These are phyloP conservation scores for Huntiella abstrusa DNA, from an alignment of 2,329 filamentous ascomycete genomes.

Conservation along the genomic window DNA sequence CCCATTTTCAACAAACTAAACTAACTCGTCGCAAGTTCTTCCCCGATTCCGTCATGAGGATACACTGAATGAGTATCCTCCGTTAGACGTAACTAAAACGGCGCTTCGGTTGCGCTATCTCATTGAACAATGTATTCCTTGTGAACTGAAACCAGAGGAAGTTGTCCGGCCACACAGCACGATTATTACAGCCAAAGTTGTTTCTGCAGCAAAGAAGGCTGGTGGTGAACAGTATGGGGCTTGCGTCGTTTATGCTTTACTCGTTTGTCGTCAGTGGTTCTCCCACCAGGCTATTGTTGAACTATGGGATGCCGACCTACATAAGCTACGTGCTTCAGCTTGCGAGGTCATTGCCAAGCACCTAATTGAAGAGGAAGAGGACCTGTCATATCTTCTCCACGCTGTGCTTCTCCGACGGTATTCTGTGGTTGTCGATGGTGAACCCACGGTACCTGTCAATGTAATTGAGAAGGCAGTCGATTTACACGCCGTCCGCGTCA, in stretches of 20 bases:
- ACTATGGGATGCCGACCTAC: constrained; percentile 81
- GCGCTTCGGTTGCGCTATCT: constrained; percentile 80
- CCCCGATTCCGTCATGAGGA: constrained; percentile 36
- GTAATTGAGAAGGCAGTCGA: constrained; percentile 89
- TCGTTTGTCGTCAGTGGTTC: constrained; percentile 58
- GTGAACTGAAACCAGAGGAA: constrained; percentile 60
- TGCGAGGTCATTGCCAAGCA: constrained; percentile 82
- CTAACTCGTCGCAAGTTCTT: constrained; percentile 32
- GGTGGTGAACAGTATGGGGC: constrained; percentile 46
- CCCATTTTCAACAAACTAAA: not conserved
- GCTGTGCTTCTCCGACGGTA: constrained; percentile 75
- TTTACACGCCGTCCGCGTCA: constrained; percentile 71
- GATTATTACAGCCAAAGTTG: constrained; percentile 63
- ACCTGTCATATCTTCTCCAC: constrained; percentile 61
- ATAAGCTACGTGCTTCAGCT: constrained; percentile 58
- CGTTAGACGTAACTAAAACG: constrained; percentile 70
- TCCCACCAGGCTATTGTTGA: constrained; percentile 59
- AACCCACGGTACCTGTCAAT: constrained; percentile 59
- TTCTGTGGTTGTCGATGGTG: constrained; percentile 54
- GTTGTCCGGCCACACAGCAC: constrained; percentile 68
- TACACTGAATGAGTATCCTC: constrained; percentile 34
- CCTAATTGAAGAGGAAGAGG: constrained; percentile 51
- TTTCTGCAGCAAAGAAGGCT: constrained; percentile 64
- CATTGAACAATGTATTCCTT: constrained; percentile 75
- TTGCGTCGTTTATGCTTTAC: constrained; percentile 69